phyloP scores from a whole-genome alignment of 2,329 filamentous ascomycete species.

The Aspergillus piperis region DNA sequence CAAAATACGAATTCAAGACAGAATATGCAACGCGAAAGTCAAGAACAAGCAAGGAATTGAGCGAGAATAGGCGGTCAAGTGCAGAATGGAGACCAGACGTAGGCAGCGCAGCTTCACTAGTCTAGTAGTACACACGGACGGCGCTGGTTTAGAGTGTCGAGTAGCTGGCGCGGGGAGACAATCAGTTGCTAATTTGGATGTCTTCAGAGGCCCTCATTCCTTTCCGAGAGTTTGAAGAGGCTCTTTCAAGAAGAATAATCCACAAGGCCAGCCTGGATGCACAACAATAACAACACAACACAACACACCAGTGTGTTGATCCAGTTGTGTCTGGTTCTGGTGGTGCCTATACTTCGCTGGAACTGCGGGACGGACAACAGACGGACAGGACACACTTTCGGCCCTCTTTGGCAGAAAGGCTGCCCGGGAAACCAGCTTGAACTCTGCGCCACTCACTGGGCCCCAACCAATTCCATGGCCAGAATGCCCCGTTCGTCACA shows the following conservation, averaged over 20 bases:
- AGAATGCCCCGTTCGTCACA: not conserved
- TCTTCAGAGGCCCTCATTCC: not conserved
- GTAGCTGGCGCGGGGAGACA: not conserved
- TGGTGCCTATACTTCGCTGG: not conserved
- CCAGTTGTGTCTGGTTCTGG: not conserved
- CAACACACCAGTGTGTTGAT: not conserved
- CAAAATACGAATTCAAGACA: not conserved
- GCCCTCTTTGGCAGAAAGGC: not conserved
- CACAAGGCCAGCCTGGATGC: not conserved
- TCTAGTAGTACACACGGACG: not conserved
- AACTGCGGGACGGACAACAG: not conserved
- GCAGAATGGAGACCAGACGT: constrained; percentile 6
- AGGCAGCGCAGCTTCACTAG: constrained; percentile 3
- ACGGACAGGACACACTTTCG: not conserved
- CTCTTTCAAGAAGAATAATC: not conserved
- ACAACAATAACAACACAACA: not conserved
- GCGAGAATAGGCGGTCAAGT: constrained; percentile 19
- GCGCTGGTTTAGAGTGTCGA: not conserved
- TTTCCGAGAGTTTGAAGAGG: not conserved
- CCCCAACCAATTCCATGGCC: constrained; percentile 2
- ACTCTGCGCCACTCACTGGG: not conserved
- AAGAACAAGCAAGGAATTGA: constrained; percentile 6
- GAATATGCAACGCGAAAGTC: not conserved
- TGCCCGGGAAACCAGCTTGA: constrained; percentile 8
- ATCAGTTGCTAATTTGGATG: not conserved